These are phyloP conservation scores for Coemansia sp. DNA, from an alignment of 192 early-diverging fungal species.

Conservation along the genomic window DNA sequence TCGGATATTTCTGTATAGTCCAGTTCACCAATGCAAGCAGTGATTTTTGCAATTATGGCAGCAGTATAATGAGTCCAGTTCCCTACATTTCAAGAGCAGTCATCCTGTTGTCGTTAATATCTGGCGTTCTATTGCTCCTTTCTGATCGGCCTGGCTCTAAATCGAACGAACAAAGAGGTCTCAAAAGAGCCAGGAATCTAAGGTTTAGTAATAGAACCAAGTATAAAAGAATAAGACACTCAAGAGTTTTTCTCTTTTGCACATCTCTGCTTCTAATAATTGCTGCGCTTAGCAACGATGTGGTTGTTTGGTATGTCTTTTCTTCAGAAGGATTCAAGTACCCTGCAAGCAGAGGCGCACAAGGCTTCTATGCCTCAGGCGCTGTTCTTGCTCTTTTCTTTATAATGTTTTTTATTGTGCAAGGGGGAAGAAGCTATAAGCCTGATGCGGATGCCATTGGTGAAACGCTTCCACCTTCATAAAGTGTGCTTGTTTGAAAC, in stretches of 20 bases:
- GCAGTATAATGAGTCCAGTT: background rate
- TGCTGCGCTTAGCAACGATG: constrained; percentile 7
- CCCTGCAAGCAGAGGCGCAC: background rate
- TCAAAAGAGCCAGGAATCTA: background rate
- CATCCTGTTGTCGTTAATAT: background rate
- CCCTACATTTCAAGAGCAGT: background rate
- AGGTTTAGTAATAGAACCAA: background rate
- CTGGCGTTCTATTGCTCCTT: background rate
- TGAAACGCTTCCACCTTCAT: no score
- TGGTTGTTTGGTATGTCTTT: constrained; percentile 11
- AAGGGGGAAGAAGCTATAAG: background rate
- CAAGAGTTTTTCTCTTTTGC: background rate
- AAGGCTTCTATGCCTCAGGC: background rate
- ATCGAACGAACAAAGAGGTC: background rate
- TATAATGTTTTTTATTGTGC: background rate
- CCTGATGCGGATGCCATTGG: background rate
- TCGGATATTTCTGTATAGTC: background rate
- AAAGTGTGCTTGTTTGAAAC: no score
- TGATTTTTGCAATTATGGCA: background rate
- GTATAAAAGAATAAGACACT: background rate
- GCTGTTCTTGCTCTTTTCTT: background rate
- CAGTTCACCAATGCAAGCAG: background rate
- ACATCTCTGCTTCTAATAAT: background rate
- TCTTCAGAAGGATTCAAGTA: background rate
- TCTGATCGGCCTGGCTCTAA: background rate